A percentile compares a stretch with the other conserved stretches of the same genome.
Evolutionary conservation across 1,139 yeast species (phyloP).

Genomic region (Suhomyces bokatorum): DNA sequence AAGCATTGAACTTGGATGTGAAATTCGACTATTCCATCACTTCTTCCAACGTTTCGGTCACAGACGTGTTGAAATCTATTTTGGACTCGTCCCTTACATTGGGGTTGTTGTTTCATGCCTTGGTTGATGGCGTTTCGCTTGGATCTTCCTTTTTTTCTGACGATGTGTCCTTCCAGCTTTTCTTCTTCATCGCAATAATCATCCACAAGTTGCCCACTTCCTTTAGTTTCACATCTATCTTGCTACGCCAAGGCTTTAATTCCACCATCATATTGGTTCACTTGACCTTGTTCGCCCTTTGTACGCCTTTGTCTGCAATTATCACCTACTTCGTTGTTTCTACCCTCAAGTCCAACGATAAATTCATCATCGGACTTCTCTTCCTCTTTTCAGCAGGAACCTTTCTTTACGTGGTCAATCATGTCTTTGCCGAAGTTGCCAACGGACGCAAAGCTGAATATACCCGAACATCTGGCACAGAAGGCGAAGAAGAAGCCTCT

Average conservation of each 20-base stretch:
- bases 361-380: conserved; percentile 50
- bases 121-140: conserved; percentile 74
- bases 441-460: conserved; percentile 7
- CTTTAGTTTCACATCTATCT: conserved; percentile 62
- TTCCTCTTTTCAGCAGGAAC: conserved; percentile 72
- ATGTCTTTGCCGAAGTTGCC: conserved; percentile 50
- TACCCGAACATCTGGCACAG: conserved; percentile 4
- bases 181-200: conserved; percentile 60
- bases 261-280: conserved; percentile 38
- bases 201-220: conserved; percentile 78
- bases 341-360: conserved; percentile 25
- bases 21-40: conserved; percentile 9
- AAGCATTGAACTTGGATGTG: conserved; percentile 9
- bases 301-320: conserved; percentile 56
- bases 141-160: conserved; percentile 59
- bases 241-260: conserved; percentile 41
- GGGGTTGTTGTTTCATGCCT: conserved; percentile 65
- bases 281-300: conserved; percentile 46
- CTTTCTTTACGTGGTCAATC: conserved; percentile 68
- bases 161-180: conserved; percentile 45
- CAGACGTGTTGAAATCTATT: conserved; percentile 20
- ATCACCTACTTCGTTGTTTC: conserved; percentile 43
- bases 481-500: conserved; percentile 7
- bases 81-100: conserved; percentile 47
- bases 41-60: neutral